Evolutionary conservation across 2,329 filamentous ascomycete species (phyloP).

Genomic region (Chaetothyriales sp.): DNA sequence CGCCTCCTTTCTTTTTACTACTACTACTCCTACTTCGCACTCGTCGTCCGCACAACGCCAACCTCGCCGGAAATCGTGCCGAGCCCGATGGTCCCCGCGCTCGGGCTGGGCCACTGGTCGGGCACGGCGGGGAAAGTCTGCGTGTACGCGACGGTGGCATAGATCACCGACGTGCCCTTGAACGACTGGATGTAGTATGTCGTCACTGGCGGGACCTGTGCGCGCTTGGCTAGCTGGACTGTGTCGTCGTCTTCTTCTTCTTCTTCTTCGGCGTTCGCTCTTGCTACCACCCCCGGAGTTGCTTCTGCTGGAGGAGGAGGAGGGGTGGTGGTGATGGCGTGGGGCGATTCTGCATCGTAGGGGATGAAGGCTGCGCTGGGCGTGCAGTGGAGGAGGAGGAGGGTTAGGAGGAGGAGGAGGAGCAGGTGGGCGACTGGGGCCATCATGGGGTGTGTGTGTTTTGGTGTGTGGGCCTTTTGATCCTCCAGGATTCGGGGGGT

Average conservation of each 20-base stretch:
- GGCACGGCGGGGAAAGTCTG: constrained; percentile 19
- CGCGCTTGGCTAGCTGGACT: constrained; percentile 15
- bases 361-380: not conserved
- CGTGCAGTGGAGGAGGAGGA: not conserved
- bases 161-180: constrained; percentile 3
- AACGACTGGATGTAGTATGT: constrained; percentile 10
- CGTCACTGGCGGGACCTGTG: constrained; percentile 20
- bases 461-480: too few species aligned
- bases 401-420: not conserved
- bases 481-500: too few species aligned
- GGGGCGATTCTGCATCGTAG: not conserved
- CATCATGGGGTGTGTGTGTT: too few species aligned
- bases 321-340: not conserved
- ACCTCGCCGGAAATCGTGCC: constrained; percentile 17
- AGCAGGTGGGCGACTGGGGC: too few species aligned
- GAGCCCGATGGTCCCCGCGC: constrained; percentile 20
- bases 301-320: not conserved
- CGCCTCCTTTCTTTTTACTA: too few species aligned
- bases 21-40: not conserved
- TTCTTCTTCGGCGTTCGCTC: constrained; percentile 12
- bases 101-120: constrained; percentile 21
- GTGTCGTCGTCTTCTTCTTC: constrained; percentile 19
- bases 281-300: too few species aligned
- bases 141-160: constrained; percentile 16
- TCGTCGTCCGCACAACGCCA: constrained; percentile 13